Evolutionary conservation across 176 grass and related monocot species (phyloP).

Genomic region (Triticum urartu): DNA sequence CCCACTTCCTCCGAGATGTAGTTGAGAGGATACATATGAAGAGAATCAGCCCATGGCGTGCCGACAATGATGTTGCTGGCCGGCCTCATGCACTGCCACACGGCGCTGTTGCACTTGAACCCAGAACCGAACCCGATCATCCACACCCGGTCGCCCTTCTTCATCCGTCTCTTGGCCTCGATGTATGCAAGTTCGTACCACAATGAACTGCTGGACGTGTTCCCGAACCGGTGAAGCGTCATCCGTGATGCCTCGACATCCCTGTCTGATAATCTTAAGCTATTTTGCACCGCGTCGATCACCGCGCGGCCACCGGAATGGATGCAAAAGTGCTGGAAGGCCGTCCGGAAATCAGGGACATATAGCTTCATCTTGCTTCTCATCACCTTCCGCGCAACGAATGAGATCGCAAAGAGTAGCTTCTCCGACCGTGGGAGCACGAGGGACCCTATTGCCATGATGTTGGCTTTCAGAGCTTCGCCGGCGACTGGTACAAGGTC

Average conservation of each 20-base stretch:
- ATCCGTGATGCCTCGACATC: constrained; percentile 28
- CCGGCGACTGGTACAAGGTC: constrained; percentile 16
- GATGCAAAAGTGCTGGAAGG: constrained; percentile 88
- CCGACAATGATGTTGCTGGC: not conserved
- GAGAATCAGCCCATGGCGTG: constrained; percentile 28
- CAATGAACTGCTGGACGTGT: constrained; percentile 42
- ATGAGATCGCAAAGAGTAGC: not conserved
- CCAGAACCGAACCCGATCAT: constrained; percentile 47
- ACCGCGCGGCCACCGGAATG: constrained; percentile 65
- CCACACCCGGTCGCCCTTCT: not conserved
- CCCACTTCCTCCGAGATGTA: not conserved
- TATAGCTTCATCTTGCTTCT: not conserved
- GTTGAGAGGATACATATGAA: constrained; percentile 13
- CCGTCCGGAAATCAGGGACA: constrained; percentile 48
- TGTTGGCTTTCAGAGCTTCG: constrained; percentile 13
- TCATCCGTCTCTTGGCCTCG: constrained; percentile 6
- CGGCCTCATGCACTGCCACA: constrained; percentile 12
- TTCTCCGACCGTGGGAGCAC: constrained; percentile 25
- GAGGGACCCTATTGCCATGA: not conserved
- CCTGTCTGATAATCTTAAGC: not conserved
- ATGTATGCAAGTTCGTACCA: constrained; percentile 46
- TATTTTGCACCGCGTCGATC: constrained; percentile 42
- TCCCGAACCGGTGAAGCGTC: constrained; percentile 38
- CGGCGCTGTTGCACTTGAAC: constrained; percentile 41
- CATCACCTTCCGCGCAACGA: not conserved